Evolutionary conservation across 164 flowering plant species (phyloP), one percentile per base, ranked within the genome.

Genomic region (Vitis amurensis): DNA sequence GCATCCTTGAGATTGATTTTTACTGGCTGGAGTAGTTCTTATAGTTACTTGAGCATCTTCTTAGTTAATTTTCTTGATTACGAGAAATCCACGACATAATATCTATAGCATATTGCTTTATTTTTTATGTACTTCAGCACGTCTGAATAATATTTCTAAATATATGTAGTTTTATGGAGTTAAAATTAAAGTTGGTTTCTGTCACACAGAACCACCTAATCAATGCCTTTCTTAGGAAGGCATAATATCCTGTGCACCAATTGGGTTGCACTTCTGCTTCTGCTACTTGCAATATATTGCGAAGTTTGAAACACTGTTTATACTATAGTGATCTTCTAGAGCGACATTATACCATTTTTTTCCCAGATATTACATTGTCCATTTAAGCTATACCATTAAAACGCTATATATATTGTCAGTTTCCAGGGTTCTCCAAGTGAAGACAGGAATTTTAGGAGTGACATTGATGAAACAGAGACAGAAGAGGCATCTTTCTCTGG

Each of bases 401-500:
- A 64, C 59, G 55, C 27, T 11, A 50, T 49, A 11, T 31, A 27
- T 31, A 61, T 72, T 66, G 51, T 65, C 85, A 95, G 98, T 82
- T 83, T 89, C 68, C 98, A 85, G 82, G 91, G 91, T 75, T 93
- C 97, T 62, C 89, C 91, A 0, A 51, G 83, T 77, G 99, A 87
- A 71, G 94, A 86, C 65, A 79, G 91, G 73, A 78, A 82, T 72
- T 87, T 86, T 68, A 84, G 94, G 75, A 87, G 95, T 87, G 91
- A 87, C 66, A 65, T 79, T 74, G 97, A 93, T 77, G 95, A 90
- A 69, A 72, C 85, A 64, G 99, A 91, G 71, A 81, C 81, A 64
- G 97, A 90, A 67, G 95, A 93, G 74, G 79, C 95, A 58, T 93
- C 97, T 73, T 85, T 83, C 61, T 93, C 99, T 73, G 97, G 97